Percentiles rank a stretch among this genome's conserved stretches.
Evolutionary conservation across 345 rosid species (phyloP).

Genomic region (Euphorbia pulcherrima): DNA sequence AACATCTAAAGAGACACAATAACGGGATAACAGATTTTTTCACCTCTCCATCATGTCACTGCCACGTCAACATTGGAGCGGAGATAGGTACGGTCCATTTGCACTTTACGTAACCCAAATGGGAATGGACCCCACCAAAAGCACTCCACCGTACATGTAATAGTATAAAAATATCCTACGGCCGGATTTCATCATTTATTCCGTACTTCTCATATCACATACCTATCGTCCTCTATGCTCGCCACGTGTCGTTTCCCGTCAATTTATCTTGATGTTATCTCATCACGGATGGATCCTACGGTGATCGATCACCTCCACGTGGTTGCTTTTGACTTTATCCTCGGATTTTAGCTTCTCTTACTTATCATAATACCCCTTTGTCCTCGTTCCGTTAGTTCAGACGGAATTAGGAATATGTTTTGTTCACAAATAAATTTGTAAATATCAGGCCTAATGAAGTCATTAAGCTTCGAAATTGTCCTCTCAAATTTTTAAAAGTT

Average conservation of each 20-base stretch:
- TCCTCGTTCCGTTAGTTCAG: too few species aligned
- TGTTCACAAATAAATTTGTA: too few species aligned
- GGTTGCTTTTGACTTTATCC: neutral
- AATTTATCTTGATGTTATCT: neutral
- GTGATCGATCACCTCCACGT: neutral
- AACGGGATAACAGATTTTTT: too few species aligned
- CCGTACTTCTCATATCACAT: neutral
- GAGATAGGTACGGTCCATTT: constrained; percentile 19
- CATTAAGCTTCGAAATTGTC: too few species aligned
- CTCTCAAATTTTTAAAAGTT: too few species aligned
- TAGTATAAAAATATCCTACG: neutral
- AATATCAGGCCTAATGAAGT: too few species aligned
- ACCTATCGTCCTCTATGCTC: neutral
- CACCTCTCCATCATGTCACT: too few species aligned
- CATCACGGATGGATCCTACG: neutral
- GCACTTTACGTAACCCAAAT: neutral
- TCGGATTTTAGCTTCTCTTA: neutral
- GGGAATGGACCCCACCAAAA: neutral
- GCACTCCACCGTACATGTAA: constrained; percentile 6
- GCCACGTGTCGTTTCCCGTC: neutral
- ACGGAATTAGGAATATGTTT: too few species aligned
- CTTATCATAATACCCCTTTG: neutral
- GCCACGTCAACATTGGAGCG: constrained; percentile 7
- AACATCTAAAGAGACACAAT: too few species aligned
- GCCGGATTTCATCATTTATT: neutral